A percentile compares a stretch with the other conserved stretches of the same genome.
Conservation (phyloP, 805 yeast genomes). For the Candida nitratophila region DNA sequence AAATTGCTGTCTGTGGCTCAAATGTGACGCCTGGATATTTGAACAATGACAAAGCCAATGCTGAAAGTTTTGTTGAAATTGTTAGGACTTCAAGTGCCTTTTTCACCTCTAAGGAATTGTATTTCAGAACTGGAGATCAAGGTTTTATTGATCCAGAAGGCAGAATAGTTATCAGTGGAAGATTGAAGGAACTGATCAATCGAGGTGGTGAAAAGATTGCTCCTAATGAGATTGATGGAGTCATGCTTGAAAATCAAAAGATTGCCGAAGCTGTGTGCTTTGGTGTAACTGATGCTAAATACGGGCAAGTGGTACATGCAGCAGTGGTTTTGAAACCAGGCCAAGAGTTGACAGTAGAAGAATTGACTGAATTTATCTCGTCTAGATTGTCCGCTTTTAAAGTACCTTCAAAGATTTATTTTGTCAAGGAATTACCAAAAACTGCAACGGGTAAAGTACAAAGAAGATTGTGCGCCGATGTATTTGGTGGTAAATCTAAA, state of each 20-base stretch:
- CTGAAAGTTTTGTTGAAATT: conserved; percentile 36
- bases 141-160: conserved; percentile 57
- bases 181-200: conserved; percentile 67
- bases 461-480: conserved; percentile 52
- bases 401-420: conserved; percentile 50
- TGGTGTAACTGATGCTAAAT: conserved; percentile 59
- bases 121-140: conserved; percentile 75
- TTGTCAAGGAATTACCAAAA: conserved; percentile 60
- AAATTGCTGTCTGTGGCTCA: conserved; percentile 59
- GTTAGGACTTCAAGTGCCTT: neutral
- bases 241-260: conserved; percentile 51
- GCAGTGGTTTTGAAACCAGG: conserved; percentile 52
- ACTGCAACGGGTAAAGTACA: conserved; percentile 77
- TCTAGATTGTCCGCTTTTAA: conserved; percentile 49
- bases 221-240: conserved; percentile 63
- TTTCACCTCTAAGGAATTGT: neutral
- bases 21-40: conserved; percentile 69
- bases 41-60: conserved; percentile 65
- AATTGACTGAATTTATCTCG: conserved; percentile 38
- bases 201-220: conserved; percentile 76
- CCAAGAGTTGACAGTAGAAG: conserved; percentile 29
- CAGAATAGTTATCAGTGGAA: conserved; percentile 55
- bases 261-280: conserved; percentile 66
- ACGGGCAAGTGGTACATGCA: conserved; percentile 67
- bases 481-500: conserved; percentile 33